Evolutionary conservation across 208 protist species (phyloP).

Genomic region (Crithidia fasciculata): DNA sequence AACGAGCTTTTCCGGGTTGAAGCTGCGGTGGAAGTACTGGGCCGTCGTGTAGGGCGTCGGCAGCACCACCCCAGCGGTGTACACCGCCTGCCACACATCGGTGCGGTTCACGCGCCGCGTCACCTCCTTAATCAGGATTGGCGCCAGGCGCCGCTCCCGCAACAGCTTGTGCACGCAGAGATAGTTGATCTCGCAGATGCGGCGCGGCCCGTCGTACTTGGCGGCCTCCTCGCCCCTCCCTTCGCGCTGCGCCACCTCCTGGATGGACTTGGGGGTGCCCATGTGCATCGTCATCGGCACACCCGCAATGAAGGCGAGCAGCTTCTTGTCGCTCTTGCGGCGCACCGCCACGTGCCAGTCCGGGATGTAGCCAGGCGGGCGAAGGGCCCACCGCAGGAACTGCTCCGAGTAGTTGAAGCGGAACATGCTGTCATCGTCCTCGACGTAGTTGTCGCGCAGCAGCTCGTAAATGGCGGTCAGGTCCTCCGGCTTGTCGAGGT

Average conservation of each 20-base stretch:
- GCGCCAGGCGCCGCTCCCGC: constrained; percentile 96
- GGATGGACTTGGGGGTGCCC: constrained; percentile 46
- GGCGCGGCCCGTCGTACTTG: constrained; percentile 51
- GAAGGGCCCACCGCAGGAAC: constrained; percentile 98
- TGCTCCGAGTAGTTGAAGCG: constrained; percentile 99
- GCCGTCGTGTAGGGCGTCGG: constrained; percentile 95
- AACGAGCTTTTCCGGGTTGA: constrained; percentile 99
- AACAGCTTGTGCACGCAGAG: constrained; percentile 99
- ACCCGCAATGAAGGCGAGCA: constrained; percentile 98
- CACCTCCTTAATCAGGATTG: constrained; percentile 99
- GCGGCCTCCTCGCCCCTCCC: constrained; percentile 18
- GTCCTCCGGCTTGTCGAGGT: constrained; percentile 87
- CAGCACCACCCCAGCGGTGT: constrained; percentile 97
- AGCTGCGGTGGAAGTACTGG: constrained; percentile 97
- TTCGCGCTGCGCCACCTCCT: constrained; percentile 20
- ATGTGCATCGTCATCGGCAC: constrained; percentile 93
- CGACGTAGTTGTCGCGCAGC: constrained; percentile 99
- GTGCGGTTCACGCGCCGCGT: constrained; percentile 97
- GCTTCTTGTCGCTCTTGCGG: constrained; percentile 81
- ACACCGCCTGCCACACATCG: constrained; percentile 97
- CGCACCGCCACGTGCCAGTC: constrained; percentile 98
- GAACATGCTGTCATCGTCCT: constrained; percentile 99
- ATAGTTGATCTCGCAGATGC: constrained; percentile 99
- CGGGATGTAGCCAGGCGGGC: constrained; percentile 93
- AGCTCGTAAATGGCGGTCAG: constrained; percentile 92